Evolutionary conservation across 2,329 filamentous ascomycete species (phyloP), one percentile per base, ranked within the genome.

Genomic region (Cytospora leucostoma): DNA sequence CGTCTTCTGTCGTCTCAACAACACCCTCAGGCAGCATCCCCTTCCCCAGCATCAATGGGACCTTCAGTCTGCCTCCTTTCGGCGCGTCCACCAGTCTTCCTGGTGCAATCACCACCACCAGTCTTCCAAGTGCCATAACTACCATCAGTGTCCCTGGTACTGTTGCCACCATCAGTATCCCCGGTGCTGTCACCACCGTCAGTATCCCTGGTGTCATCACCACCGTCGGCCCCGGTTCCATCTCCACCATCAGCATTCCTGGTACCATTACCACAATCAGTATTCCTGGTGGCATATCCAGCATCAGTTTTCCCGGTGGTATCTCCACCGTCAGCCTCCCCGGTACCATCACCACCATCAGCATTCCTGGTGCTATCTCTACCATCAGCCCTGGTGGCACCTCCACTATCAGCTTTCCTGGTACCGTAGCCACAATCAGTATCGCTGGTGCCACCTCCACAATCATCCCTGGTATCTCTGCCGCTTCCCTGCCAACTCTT

Each of bases 1-100:
- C 63, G 60, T 49, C 68, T 50, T 50, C 56, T 66, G 35, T 63
- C 56, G 61, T 64, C 63, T 49, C 56, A 12, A 56, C 55, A 54
- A 64, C 53, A 19, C 65, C 66, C 13, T 58, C 47, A 62, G 54
- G 33, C 54, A 32, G 52, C 50, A 7, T 50, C 44, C 64, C 64
- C 38, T 61, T 58, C 57, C 61, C 61, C 17, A 64, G 64, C 5
- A 49, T 47, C 52, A 64, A 64, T 19, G 34, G 40, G 34, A 66
- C 64, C 27, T 38, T 33, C 7, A 53, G 44, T 12, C 63, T 62
- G 8, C 64, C 66, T 11, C 61, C 66, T 33, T 47, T 62, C 37
- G 66, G 50, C 13, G 65, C 66, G 33, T 60, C 65, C 52, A 64
- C 40, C 17, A 65, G 54, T 33, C 44, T 47, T 47, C 44, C 44